Base-by-base conservation (phyloP, 1,139 yeast genomes). In the Nakaseomyces uthaithaninus region DNA sequence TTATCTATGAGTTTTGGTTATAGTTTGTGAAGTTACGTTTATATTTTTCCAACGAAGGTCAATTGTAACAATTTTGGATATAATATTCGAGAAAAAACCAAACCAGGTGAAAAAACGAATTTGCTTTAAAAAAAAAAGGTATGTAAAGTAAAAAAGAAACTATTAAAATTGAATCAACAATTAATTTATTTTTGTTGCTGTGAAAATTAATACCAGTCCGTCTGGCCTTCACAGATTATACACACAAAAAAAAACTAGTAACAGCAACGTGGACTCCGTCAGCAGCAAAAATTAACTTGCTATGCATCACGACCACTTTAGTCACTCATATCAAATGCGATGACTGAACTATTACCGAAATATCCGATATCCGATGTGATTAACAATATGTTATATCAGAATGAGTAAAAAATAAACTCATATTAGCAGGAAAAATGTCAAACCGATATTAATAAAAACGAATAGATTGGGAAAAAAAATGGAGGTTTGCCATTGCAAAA, bases 311-410 rank as follows among this genome's bases (percentile, higher is more conserved):
- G n/a, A n/a, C n/a, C n/a, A n/a, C n/a, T n/a, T n/a, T n/a, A n/a
- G n/a, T n/a, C n/a, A n/a, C n/a, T n/a, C n/a, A n/a, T n/a, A 11
- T 10, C 30, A 7, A 22, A 22, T 22, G 24, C 10, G 15, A 27
- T 9, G n/a, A 14, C 17, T 14, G 6, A 27, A n/a, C 33, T 17
- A 17, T 28, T 17, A 28, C 33, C 22, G 33, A 28, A 16, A 25
- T 17, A 28, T 28, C 33, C 33, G 33, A 28, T n/a, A n/a, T n/a
- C n/a, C n/a, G n/a, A n/a, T n/a, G n/a, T 28, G 33, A 16, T 28
- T 28, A 11, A 9, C 11, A 17, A 16, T 27, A 28, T 22, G 7
- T 10, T 10, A 22, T 22, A 22, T 22, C 24, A 7, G 10, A 10
- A 7, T 22, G 24, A 22, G 10, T 22, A 22, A 22, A 22, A 22